Conservation (phyloP, 2,329 filamentous ascomycete genomes). For the Lachnellula suecica region DNA sequence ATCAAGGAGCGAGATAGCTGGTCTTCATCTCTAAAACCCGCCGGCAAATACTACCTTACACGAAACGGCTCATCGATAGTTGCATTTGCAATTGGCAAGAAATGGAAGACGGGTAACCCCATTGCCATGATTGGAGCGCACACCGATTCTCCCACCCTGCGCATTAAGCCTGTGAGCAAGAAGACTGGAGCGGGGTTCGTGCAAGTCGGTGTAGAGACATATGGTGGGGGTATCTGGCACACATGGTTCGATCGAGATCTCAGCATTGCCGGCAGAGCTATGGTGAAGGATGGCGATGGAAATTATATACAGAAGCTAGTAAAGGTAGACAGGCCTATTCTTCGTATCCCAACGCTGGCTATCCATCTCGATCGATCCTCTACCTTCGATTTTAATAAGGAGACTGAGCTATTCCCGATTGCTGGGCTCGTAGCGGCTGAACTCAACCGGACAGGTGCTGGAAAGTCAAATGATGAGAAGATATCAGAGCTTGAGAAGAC, state of each 20-base stretch:
- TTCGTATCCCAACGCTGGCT: constrained; percentile 89
- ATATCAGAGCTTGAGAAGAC: constrained; percentile 38
- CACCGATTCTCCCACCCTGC: constrained; percentile 89
- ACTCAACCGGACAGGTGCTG: constrained; percentile 66
- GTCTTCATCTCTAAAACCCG: constrained; percentile 75
- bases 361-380: constrained; percentile 88
- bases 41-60: constrained; percentile 95
- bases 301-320: constrained; percentile 81
- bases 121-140: constrained; percentile 93
- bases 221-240: constrained; percentile 96
- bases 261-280: constrained; percentile 82
- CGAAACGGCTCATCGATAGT: constrained; percentile 90
- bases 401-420: constrained; percentile 93
- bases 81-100: constrained; percentile 85
- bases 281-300: constrained; percentile 73
- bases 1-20: constrained; percentile 92
- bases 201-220: constrained; percentile 94
- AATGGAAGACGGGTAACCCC: constrained; percentile 89
- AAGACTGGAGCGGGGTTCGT: constrained; percentile 83
- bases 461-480: constrained; percentile 38
- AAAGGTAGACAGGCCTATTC: constrained; percentile 85
- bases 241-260: constrained; percentile 98
- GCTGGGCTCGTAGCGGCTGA: constrained; percentile 83
- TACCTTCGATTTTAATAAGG: constrained; percentile 93
- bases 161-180: constrained; percentile 92